These are phyloP conservation scores for Dactylorhiza incarnata DNA, from an alignment of 106 monocot species.

Conservation along the genomic window DNA sequence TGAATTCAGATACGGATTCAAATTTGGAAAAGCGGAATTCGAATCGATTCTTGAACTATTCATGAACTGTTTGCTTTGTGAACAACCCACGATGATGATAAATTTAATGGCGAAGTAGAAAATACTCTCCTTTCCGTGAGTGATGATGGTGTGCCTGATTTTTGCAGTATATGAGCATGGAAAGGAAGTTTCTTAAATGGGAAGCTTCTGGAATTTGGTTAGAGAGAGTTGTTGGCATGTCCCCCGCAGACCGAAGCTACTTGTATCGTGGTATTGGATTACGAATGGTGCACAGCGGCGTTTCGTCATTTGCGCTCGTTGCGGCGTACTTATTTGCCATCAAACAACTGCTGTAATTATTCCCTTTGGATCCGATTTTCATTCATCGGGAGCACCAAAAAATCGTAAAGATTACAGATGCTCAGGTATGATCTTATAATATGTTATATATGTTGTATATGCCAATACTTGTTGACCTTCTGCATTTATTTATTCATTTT, in stretches of 20 bases:
- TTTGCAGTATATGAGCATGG: constrained; percentile 79
- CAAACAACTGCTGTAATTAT: constrained; percentile 36
- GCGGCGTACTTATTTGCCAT: constrained; percentile 62
- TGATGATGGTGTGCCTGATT: neutral
- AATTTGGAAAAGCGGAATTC: too few relatives aligned
- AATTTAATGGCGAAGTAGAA: too few relatives aligned
- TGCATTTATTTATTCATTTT: neutral
- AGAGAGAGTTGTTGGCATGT: constrained; percentile 77
- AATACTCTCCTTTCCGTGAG: neutral
- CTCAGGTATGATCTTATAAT: neutral
- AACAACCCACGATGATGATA: too few relatives aligned
- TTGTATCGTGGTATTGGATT: constrained; percentile 72
- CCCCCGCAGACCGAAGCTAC: constrained; percentile 64
- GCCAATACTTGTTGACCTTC: neutral
- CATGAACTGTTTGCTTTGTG: too few relatives aligned
- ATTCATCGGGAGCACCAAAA: neutral
- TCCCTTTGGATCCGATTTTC: neutral
- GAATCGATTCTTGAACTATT: too few relatives aligned
- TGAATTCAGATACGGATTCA: too few relatives aligned
- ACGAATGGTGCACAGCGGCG: constrained; percentile 66
- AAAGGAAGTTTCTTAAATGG: constrained; percentile 86
- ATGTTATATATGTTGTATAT: neutral
- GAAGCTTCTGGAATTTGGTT: constrained; percentile 64
- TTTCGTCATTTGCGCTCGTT: constrained; percentile 77
- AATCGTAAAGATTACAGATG: neutral